Conservation (phyloP, 140 eudicot genomes). For the Ambrosia hybrid region DNA sequence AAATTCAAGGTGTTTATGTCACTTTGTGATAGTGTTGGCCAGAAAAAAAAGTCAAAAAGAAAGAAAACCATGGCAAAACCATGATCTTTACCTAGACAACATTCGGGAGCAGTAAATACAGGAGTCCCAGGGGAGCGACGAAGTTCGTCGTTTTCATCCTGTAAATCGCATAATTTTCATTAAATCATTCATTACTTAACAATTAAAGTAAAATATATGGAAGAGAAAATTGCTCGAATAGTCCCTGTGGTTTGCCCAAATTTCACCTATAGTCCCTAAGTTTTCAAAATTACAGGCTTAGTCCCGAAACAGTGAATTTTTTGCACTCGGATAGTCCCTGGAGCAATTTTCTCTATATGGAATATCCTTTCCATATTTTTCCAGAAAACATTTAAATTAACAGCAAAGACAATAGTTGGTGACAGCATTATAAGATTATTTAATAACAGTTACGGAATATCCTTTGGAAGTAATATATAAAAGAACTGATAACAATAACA, state of each 20-base stretch:
- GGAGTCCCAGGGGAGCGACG: constrained; percentile 99
- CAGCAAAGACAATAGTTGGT: not conserved
- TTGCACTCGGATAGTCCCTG: no score
- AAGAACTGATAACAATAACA: not conserved
- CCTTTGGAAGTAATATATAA: not conserved
- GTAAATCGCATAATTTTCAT: constrained; percentile 3
- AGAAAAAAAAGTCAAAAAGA: not conserved
- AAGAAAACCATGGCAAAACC: not conserved
- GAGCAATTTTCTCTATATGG: no score
- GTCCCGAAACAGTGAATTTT: no score
- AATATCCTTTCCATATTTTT: not conserved
- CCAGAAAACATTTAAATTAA: not conserved
- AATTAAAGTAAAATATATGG: not conserved
- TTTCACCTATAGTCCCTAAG: no score
- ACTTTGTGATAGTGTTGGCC: constrained; percentile 8
- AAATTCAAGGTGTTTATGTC: not conserved
- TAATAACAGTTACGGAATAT: not conserved
- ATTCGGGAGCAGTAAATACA: constrained; percentile 93
- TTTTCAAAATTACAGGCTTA: no score
- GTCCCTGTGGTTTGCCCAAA: no score
- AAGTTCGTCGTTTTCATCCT: constrained; percentile 86
- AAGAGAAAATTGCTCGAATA: no score
- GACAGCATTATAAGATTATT: not conserved
- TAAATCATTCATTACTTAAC: not conserved
- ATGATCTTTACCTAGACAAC: constrained; percentile 69